Evolutionary conservation across 495 filamentous ascomycete species (phyloP).

Genomic region (Parathielavia hyrcaniae): DNA sequence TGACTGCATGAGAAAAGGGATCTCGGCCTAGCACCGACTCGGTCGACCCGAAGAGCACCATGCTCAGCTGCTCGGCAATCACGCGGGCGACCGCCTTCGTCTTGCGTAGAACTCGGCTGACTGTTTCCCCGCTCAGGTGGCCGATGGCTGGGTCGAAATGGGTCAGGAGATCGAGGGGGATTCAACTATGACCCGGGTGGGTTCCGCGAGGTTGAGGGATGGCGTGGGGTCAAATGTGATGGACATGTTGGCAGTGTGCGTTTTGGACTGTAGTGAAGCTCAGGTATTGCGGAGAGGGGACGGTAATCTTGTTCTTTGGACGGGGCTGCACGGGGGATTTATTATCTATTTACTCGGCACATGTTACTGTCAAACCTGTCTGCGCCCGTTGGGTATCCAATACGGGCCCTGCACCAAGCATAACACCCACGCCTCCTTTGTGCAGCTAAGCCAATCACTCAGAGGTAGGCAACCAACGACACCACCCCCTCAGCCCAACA

Average conservation of each 20-base stretch:
- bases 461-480: no score
- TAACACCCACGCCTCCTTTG: no score
- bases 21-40: not conserved
- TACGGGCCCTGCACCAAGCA: no score
- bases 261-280: not conserved
- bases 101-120: not conserved
- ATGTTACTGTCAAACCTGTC: no score
- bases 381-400: no score
- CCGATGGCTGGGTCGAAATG: not conserved
- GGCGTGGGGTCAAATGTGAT: not conserved
- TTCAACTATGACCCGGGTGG: not conserved
- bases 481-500: no score
- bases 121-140: not conserved
- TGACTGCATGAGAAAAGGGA: not conserved
- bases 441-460: no score
- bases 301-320: not conserved
- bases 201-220: not conserved
- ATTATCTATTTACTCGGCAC: no score
- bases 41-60: not conserved
- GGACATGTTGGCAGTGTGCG: not conserved
- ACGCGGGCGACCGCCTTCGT: not conserved
- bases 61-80: not conserved
- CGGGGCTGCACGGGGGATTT: no score
- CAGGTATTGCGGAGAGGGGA: not conserved
- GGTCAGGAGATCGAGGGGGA: not conserved